Evolutionary conservation across 345 rosid genomes (phyloP).

Genomic region (Gossypioides kirkii): DNA sequence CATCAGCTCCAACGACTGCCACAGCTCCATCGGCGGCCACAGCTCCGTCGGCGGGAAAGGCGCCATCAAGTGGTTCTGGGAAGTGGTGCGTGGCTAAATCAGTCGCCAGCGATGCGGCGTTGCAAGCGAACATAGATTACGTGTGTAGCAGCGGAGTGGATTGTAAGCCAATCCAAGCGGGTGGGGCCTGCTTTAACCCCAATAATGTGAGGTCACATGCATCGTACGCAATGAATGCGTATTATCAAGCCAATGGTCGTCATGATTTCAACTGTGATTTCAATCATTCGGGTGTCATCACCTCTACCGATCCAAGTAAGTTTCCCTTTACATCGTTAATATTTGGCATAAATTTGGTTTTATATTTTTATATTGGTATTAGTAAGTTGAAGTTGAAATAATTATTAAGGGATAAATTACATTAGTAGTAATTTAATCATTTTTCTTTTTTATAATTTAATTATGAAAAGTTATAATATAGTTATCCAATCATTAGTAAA

Average conservation of each 20-base stretch:
- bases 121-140: conserved; percentile 67
- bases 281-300: conserved; percentile 40
- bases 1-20: conserved; percentile 18
- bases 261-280: conserved; percentile 52
- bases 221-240: conserved; percentile 61
- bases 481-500: no score
- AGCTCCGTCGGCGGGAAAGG: conserved; percentile 12
- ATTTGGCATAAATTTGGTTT: no score
- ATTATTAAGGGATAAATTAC: no score
- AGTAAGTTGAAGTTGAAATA: no score
- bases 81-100: conserved; percentile 58
- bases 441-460: no score
- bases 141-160: conserved; percentile 48
- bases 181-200: conserved; percentile 55
- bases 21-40: conserved; percentile 16
- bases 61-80: conserved; percentile 23
- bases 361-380: no score
- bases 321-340: no score
- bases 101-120: conserved; percentile 33
- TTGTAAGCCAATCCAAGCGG: conserved; percentile 48
- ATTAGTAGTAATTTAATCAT: no score
- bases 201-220: conserved; percentile 56
- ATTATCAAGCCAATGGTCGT: conserved; percentile 48
- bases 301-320: conserved; percentile 50
- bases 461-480: no score